A percentile compares a stretch with the other conserved stretches of the same genome.
Conservation (phyloP, 495 filamentous ascomycete species). For the Baudoinia panamericana region DNA sequence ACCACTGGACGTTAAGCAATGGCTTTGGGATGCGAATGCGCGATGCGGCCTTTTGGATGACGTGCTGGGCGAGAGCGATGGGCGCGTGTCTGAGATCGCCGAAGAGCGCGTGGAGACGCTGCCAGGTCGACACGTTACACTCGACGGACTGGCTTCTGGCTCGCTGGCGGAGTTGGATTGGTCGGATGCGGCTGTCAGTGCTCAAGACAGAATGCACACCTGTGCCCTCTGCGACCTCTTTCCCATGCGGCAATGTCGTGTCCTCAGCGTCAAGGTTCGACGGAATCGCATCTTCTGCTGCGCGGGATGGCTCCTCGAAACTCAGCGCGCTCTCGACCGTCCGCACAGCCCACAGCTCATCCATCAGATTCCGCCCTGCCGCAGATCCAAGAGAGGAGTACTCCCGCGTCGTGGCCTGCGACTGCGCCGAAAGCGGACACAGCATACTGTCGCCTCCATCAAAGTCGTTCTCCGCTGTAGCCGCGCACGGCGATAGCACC, state of each 20-base stretch:
- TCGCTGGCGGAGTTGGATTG: not conserved
- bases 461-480: not conserved
- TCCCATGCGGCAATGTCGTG: not conserved
- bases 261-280: not conserved
- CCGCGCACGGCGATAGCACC: not conserved
- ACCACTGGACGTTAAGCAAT: slow-evolving; percentile 17
- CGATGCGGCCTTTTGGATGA: slow-evolving; percentile 10
- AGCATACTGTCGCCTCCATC: not conserved
- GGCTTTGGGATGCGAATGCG: slow-evolving; percentile 11
- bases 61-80: slow-evolving; percentile 8
- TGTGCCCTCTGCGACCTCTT: not conserved
- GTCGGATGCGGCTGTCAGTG: not conserved
- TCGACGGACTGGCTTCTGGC: no score
- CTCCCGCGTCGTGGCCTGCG: slow-evolving; percentile 4
- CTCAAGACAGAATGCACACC: not conserved
- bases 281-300: not conserved
- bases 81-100: slow-evolving; percentile 12
- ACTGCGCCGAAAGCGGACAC: slow-evolving; percentile 4
- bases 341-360: slow-evolving; percentile 13
- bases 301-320: not conserved
- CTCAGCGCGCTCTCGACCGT: not conserved
- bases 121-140: slow-evolving; percentile 1
- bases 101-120: slow-evolving; percentile 12
- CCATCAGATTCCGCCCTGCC: slow-evolving; percentile 17
- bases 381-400: slow-evolving; percentile 10